These are phyloP conservation scores for Betula pendula DNA, from an alignment of 306 rosid genomes.

Conservation along the genomic window DNA sequence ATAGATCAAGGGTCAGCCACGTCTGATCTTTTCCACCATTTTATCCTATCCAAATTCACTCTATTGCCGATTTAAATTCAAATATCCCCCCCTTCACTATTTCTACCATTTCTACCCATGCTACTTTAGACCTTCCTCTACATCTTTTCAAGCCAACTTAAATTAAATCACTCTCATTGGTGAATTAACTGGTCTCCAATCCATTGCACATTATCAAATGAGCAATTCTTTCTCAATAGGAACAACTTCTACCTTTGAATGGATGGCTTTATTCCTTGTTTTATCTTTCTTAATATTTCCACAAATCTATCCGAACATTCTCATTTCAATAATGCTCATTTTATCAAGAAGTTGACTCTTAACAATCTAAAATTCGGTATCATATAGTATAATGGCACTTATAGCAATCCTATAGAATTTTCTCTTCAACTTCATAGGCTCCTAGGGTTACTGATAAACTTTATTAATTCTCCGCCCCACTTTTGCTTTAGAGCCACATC, in stretches of 20 bases:
- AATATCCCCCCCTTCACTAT: neutral
- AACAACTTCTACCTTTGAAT: neutral
- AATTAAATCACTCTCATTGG: neutral
- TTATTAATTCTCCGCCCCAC: neutral
- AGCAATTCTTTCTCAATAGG: neutral
- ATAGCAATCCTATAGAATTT: too few species aligned
- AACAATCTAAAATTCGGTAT: too few species aligned
- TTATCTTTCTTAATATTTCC: neutral
- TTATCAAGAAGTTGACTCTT: too few species aligned
- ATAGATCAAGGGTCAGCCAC: neutral
- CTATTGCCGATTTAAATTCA: too few species aligned
- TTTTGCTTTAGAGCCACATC: neutral
- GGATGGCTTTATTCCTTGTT: neutral
- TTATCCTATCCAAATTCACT: neutral
- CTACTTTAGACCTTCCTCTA: neutral
- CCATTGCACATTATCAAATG: neutral
- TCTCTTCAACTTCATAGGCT: too few species aligned
- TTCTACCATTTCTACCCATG: neutral
- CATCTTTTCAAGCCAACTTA: neutral
- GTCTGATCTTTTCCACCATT: neutral
- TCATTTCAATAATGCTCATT: neutral
- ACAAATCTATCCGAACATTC: neutral
- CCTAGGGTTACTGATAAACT: neutral
- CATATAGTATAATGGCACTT: too few species aligned
- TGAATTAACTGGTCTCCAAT: neutral